Percentiles rank a stretch among this genome's conserved stretches.
Evolutionary conservation across 2,329 filamentous ascomycete species (phyloP).

Genomic region (Metarhizium album): DNA sequence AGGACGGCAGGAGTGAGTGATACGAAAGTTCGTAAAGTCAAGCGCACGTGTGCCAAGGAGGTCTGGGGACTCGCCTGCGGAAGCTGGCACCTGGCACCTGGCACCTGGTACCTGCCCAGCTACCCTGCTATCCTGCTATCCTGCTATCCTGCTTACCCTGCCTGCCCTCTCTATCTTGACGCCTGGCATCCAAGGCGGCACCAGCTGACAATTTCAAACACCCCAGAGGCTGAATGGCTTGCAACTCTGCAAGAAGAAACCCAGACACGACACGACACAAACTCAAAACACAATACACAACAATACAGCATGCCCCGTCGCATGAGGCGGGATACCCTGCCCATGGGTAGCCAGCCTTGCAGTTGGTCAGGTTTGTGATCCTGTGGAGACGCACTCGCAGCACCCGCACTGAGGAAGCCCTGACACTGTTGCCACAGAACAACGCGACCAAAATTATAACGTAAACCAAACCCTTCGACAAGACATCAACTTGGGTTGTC

Average conservation of each 20-base stretch:
- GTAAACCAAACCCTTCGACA: neutral
- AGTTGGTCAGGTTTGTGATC: neutral
- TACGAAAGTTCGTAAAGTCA: neutral
- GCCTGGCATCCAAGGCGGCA: neutral
- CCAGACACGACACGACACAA: neutral
- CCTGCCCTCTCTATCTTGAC: too few relatives aligned
- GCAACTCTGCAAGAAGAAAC: neutral
- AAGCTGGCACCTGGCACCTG: neutral
- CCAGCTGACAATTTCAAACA: neutral
- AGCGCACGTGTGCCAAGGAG: conserved; percentile 4
- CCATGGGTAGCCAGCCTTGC: neutral
- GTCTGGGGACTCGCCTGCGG: conserved; percentile 1
- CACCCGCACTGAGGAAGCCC: too few relatives aligned
- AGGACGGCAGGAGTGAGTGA: neutral
- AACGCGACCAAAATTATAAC: neutral
- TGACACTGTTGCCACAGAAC: neutral
- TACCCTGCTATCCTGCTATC: too few relatives aligned
- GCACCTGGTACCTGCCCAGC: neutral
- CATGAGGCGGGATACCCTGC: neutral
- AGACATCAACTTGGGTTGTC: too few relatives aligned
- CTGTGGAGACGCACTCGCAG: neutral
- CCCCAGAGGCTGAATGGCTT: neutral
- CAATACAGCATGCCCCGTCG: neutral
- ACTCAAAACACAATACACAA: neutral
- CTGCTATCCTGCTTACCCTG: too few relatives aligned